Evolutionary conservation across 257 asterid species (phyloP).

Genomic region (Nicotiana paniculata): DNA sequence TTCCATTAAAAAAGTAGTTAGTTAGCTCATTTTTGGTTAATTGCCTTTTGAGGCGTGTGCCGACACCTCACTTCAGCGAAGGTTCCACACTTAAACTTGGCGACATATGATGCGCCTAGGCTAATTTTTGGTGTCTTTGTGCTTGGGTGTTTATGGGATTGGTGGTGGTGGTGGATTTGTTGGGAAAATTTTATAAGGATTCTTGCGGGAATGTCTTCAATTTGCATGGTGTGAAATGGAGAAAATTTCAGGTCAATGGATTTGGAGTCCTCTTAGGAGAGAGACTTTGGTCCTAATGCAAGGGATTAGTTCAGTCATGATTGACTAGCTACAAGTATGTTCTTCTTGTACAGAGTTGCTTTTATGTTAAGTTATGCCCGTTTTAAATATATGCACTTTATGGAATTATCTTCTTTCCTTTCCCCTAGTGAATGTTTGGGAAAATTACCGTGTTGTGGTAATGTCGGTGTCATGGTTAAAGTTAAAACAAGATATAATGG

Average conservation of each 20-base stretch:
- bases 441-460: background rate
- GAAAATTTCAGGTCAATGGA: slow-evolving; percentile 72
- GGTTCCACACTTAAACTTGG: too few relatives aligned
- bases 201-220: slow-evolving; percentile 36
- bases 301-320: slow-evolving; percentile 22
- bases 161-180: slow-evolving; percentile 66
- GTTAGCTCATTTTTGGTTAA: too few relatives aligned
- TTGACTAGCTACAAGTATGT: too few relatives aligned
- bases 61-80: too few relatives aligned
- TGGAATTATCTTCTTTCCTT: too few relatives aligned
- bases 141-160: slow-evolving; percentile 57
- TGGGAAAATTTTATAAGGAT: slow-evolving; percentile 45
- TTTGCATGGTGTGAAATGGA: slow-evolving; percentile 15
- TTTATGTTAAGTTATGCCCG: too few relatives aligned
- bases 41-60: too few relatives aligned
- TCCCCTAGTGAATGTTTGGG: background rate
- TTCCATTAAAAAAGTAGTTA: too few relatives aligned
- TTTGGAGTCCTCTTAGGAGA: slow-evolving; percentile 52
- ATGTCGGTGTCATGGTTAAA: background rate
- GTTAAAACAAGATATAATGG: background rate
- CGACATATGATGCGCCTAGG: too few relatives aligned
- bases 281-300: slow-evolving; percentile 69
- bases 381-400: too few relatives aligned
- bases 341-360: too few relatives aligned
- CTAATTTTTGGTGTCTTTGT: slow-evolving; percentile 14